phyloP scores from a whole-genome alignment of 1,139 yeast genomes.

The Candida tunisiensis region DNA sequence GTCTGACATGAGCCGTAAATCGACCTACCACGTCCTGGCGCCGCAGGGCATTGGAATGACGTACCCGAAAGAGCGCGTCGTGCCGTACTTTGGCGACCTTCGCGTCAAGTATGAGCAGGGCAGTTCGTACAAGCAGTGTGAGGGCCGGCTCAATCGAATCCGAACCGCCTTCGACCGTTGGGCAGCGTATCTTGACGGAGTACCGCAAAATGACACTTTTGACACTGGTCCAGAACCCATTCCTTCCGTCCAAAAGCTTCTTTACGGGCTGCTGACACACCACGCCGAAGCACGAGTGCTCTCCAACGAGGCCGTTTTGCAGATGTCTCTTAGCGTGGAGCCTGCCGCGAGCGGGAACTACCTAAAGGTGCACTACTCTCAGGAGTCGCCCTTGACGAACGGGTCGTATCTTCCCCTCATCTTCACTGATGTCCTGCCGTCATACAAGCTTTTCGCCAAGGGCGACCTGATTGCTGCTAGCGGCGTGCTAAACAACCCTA shows the following conservation, averaged over 20 bases:
- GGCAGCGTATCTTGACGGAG: slow-evolving; percentile 40
- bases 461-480: slow-evolving; percentile 23
- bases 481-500: slow-evolving; percentile 3
- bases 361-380: slow-evolving; percentile 23
- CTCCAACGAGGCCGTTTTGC: slow-evolving; percentile 16
- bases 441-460: slow-evolving; percentile 37
- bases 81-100: slow-evolving; percentile 86
- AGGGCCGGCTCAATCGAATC: slow-evolving; percentile 49
- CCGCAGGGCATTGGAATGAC: slow-evolving; percentile 77
- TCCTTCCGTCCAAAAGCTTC: slow-evolving; percentile 16
- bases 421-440: slow-evolving; percentile 37
- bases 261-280: slow-evolving; percentile 19
- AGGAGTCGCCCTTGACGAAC: slow-evolving; percentile 31
- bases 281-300: slow-evolving; percentile 11
- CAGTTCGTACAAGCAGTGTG: slow-evolving; percentile 39
- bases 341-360: slow-evolving; percentile 28
- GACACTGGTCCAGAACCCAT: slow-evolving; percentile 15
- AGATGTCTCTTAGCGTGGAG: slow-evolving; percentile 27
- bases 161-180: slow-evolving; percentile 67
- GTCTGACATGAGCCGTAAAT: slow-evolving; percentile 23
- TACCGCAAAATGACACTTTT: slow-evolving; percentile 20
- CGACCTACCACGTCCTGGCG: slow-evolving; percentile 18
- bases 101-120: slow-evolving; percentile 24
- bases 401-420: slow-evolving; percentile 47
- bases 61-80: slow-evolving; percentile 61